Evolutionary conservation across 1,284 basidiomycete species (phyloP).

Genomic region (Fistulina hepatica): DNA sequence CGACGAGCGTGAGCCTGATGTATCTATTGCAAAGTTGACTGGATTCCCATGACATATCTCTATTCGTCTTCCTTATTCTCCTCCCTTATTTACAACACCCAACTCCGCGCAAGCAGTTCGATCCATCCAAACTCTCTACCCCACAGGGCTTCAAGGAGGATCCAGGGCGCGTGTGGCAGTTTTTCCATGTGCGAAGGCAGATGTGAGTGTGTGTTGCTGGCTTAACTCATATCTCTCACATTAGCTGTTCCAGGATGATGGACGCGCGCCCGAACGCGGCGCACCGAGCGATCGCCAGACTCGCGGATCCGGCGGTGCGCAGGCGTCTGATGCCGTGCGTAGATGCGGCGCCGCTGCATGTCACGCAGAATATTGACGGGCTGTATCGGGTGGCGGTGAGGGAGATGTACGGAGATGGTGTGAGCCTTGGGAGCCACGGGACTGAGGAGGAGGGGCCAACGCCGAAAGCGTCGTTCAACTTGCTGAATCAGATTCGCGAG

Average conservation of each 20-base stretch:
- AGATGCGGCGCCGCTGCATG: conserved; percentile 37
- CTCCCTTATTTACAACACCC: too few relatives aligned
- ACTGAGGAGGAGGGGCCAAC: too few relatives aligned
- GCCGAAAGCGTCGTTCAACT: too few relatives aligned
- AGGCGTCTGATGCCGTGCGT: conserved; percentile 25
- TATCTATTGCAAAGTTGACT: too few relatives aligned
- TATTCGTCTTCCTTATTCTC: too few relatives aligned
- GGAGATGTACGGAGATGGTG: conserved; percentile 14
- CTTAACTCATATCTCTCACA: too few relatives aligned
- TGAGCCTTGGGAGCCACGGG: conserved; percentile 4
- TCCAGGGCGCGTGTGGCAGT: conserved; percentile 51
- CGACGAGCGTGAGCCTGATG: not conserved
- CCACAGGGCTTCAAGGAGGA: conserved; percentile 42
- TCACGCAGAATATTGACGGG: conserved; percentile 62
- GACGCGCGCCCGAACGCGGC: conserved; percentile 43
- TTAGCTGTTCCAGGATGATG: conserved; percentile 8
- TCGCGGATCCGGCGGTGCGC: too few relatives aligned
- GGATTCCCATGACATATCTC: too few relatives aligned
- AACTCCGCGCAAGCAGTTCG: too few relatives aligned
- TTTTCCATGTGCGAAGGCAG: conserved; percentile 54
- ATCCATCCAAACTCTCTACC: conserved; percentile 39
- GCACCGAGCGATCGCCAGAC: conserved; percentile 41
- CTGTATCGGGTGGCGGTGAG: conserved; percentile 34
- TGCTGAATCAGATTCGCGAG: too few relatives aligned
- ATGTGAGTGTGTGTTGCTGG: too few relatives aligned